phyloP scores from a whole-genome alignment of 305 asterid species.

The Striga hermonthica region DNA sequence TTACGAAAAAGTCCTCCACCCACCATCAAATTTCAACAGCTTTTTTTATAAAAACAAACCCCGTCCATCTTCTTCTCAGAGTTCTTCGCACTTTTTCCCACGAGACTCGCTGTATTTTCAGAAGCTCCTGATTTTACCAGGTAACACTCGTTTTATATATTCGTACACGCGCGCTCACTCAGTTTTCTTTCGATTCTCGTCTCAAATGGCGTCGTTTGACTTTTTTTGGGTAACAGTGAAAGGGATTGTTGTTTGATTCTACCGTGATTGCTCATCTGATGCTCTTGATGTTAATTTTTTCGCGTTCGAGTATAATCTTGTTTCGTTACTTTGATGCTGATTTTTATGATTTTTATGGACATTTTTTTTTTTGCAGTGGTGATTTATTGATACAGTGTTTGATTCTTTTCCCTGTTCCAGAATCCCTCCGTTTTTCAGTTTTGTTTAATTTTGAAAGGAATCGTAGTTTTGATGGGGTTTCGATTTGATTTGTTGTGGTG shows the following conservation, averaged over 20 bases:
- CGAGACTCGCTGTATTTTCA: conserved; percentile 26
- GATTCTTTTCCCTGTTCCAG: neutral
- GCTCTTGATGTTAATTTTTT: conserved; percentile 23
- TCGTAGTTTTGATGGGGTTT: conserved; percentile 2
- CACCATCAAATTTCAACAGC: conserved; percentile 38
- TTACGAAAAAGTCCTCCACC: conserved; percentile 33
- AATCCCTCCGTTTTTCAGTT: conserved; percentile 16
- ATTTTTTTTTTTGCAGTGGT: conserved; percentile 20
- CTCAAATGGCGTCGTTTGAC: conserved; percentile 32
- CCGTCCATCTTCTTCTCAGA: conserved; percentile 32
- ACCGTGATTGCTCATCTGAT: conserved; percentile 14
- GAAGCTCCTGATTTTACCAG: conserved; percentile 36
- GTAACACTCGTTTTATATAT: conserved; percentile 29
- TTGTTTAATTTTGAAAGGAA: conserved; percentile 5
- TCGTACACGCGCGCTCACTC: neutral
- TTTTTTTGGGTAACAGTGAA: conserved; percentile 32
- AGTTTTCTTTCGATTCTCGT: conserved; percentile 6
- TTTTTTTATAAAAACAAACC: conserved; percentile 19
- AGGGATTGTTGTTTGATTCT: conserved; percentile 35
- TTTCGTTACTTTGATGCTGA: conserved; percentile 24
- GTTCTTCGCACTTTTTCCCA: conserved; percentile 31
- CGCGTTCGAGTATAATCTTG: too few species aligned
- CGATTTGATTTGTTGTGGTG: conserved; percentile 19
- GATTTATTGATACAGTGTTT: conserved; percentile 11
- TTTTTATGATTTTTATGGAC: conserved; percentile 10